phyloP scores from a whole-genome alignment of 441 rosid genomes.

The Populus hybrid region DNA sequence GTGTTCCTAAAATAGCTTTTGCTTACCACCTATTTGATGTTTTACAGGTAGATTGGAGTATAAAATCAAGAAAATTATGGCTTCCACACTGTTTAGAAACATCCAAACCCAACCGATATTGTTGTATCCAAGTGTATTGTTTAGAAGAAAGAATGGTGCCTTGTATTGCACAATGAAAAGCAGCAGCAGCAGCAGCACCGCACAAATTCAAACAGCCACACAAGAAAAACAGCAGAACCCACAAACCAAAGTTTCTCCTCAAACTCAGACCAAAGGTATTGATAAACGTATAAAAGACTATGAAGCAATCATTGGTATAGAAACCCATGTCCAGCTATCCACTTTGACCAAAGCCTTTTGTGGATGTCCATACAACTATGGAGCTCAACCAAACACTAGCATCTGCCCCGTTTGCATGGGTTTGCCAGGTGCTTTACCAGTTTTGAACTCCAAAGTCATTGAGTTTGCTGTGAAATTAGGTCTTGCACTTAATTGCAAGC shows the following conservation, averaged over 20 bases:
- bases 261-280: constrained; percentile 38
- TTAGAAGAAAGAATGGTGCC: constrained; percentile 41
- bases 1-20: neutral
- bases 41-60: constrained; percentile 18
- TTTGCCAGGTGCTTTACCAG: constrained; percentile 89
- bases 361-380: constrained; percentile 75
- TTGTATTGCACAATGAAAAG: constrained; percentile 44
- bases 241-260: constrained; percentile 41
- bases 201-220: constrained; percentile 47
- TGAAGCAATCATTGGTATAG: constrained; percentile 86
- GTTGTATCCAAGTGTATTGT: constrained; percentile 38
- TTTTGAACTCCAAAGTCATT: constrained; percentile 76
- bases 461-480: constrained; percentile 85
- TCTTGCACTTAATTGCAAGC: constrained; percentile 82
- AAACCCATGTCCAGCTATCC: constrained; percentile 91
- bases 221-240: constrained; percentile 48
- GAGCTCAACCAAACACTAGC: constrained; percentile 70
- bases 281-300: constrained; percentile 53
- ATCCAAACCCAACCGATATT: constrained; percentile 49
- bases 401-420: constrained; percentile 96
- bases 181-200: neutral
- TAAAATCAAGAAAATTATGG: constrained; percentile 41
- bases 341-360: constrained; percentile 91
- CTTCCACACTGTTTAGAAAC: constrained; percentile 51
- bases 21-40: constrained; percentile 33